phyloP scores from a whole-genome alignment of 768 basidiomycete species.

The Boletellus ananas region DNA sequence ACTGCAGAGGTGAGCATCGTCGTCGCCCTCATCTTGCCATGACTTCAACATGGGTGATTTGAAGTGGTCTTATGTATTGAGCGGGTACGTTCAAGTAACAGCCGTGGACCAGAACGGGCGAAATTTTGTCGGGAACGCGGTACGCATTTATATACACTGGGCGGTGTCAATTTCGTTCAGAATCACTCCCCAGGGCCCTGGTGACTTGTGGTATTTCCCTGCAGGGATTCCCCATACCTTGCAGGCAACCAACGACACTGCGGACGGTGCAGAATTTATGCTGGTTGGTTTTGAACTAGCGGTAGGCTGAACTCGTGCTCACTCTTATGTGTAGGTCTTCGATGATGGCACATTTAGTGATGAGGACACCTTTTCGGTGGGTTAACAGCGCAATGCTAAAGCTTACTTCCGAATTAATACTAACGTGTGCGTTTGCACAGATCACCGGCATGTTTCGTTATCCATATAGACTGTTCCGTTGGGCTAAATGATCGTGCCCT shows the following conservation, averaged over 20 bases:
- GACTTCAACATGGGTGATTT: not conserved
- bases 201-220: constrained; percentile 56
- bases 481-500: not conserved
- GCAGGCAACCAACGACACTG: constrained; percentile 42
- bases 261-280: constrained; percentile 49
- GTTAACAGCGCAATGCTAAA: not conserved
- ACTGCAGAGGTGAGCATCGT: constrained; percentile 21
- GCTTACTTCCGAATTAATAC: not conserved
- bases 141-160: constrained; percentile 21
- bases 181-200: constrained; percentile 29
- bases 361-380: constrained; percentile 46
- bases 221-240: constrained; percentile 51
- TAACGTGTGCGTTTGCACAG: not conserved
- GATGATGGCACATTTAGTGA: constrained; percentile 44
- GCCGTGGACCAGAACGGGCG: constrained; percentile 45
- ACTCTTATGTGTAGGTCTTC: constrained; percentile 21
- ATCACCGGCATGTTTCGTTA: constrained; percentile 25
- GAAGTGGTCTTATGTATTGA: constrained; percentile 51
- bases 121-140: constrained; percentile 46
- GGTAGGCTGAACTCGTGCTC: not conserved
- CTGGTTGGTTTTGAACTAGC: constrained; percentile 22
- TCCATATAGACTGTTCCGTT: not conserved
- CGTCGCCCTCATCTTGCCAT: not conserved
- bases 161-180: not conserved
- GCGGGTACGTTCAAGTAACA: constrained; percentile 40